Evolutionary conservation across 371 early-diverging fungal genomes (phyloP).

Genomic region (Rhizomucor miehei): DNA sequence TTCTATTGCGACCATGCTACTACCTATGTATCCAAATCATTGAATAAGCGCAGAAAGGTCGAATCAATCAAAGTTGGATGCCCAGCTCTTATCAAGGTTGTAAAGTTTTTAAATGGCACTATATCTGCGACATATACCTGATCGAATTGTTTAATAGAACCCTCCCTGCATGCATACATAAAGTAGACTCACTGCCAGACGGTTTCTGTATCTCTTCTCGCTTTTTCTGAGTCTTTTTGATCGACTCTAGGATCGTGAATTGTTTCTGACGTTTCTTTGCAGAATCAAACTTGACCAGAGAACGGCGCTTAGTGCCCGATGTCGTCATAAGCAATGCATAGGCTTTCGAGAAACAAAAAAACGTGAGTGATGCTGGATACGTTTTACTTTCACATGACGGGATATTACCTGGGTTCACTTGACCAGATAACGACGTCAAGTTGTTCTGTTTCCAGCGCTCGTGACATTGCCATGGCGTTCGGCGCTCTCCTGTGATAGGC

Average conservation of each 20-base stretch:
- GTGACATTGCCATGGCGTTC: conserved; percentile 70
- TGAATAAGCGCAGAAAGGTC: background rate
- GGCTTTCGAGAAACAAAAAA: conserved; percentile 10
- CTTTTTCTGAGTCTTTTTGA: conserved; percentile 47
- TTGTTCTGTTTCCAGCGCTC: conserved; percentile 49
- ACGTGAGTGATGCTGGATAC: background rate
- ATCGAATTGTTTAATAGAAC: background rate
- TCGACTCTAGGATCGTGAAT: conserved; percentile 46
- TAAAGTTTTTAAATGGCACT: background rate
- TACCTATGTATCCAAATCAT: too few species aligned
- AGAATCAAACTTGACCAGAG: conserved; percentile 34
- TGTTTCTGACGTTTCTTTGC: conserved; percentile 36
- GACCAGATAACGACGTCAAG: conserved; percentile 41
- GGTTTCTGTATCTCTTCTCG: conserved; percentile 45
- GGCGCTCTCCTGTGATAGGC: conserved; percentile 51
- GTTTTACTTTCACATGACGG: conserved; percentile 23
- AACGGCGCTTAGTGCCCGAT: conserved; percentile 25
- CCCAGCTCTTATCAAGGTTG: background rate
- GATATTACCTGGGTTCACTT: conserved; percentile 42
- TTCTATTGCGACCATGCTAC: background rate
- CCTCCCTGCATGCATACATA: background rate
- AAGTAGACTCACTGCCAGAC: background rate
- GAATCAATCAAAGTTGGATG: background rate
- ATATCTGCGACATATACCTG: background rate
- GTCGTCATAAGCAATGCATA: conserved; percentile 24